Evolutionary conservation across 768 basidiomycete species (phyloP), one percentile per base, ranked within the genome.

Genomic region (Tricholoma hemisulphureum): DNA sequence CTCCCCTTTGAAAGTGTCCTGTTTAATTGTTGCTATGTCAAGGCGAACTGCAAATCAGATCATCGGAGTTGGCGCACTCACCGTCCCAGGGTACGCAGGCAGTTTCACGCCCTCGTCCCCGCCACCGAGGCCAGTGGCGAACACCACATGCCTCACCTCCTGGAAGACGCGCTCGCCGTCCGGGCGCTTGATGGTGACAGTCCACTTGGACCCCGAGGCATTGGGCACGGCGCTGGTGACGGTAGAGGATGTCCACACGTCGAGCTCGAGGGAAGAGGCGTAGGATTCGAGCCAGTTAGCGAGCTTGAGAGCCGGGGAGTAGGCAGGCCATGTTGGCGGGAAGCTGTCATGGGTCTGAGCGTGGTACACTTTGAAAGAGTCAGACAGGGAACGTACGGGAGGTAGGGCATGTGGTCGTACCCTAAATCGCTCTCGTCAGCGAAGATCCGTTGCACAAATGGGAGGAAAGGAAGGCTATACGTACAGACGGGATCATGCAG

Each of bases 261-360:
- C 83, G 53, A 89, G 71, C 58, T 88, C 87, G 56, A 88, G 69
- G 2, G 75, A 66, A 8, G 83, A 76, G 2, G 83, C 85, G 65
- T 87, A 89, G 57, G 70, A 75, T 69, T 89, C 87, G 4, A 89
- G 76, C 85, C 85, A 89, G 60, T 84, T 81, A 0, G 86, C 87
- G 13, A 89, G 69, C 79, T 86, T 85, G 20, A 71, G 71, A 13
- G 85, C 84, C 5, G 85, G 84, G 3, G 78, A 75, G 49, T 75
- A 86, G 4, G 83, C 79, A 1, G 83, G 84, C 85, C 85, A 86
- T 16, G 78, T 79, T 1, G 77, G 61, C 4, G 85, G 86, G 69
- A 85, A 87, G 21, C 83, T 84, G 56, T 26, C 21, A 14, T 23
- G 16, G 31, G n/a, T n/a, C n/a, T 32, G 11, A 13, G 4, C 20